Conservation (phyloP, 176 grass and related monocot species). For the Triticum dicoccoides region DNA sequence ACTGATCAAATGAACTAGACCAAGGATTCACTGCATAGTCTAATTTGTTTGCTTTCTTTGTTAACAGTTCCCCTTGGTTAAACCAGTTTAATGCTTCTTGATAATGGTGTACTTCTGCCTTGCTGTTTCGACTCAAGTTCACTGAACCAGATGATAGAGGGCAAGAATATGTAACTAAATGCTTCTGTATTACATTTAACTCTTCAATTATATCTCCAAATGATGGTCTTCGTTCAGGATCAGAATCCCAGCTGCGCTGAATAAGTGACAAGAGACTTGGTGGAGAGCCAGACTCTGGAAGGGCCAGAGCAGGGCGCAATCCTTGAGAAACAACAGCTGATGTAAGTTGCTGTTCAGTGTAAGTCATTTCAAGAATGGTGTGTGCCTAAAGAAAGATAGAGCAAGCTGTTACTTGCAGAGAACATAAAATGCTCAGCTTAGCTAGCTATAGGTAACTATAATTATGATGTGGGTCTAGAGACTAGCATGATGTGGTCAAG, state of each 20-base stretch:
- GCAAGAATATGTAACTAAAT: constrained; percentile 34
- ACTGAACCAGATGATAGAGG: constrained; percentile 15
- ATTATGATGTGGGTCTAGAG: not conserved
- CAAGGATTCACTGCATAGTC: constrained; percentile 29
- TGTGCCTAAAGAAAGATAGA: constrained; percentile 69
- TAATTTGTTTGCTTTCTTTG: constrained; percentile 37
- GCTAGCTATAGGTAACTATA: not conserved
- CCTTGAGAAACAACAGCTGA: constrained; percentile 80
- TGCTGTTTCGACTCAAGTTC: constrained; percentile 42
- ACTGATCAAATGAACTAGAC: constrained; percentile 43
- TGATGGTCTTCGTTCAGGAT: constrained; percentile 75
- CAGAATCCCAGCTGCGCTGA: constrained; percentile 66
- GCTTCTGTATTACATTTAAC: constrained; percentile 44
- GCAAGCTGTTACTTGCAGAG: constrained; percentile 5
- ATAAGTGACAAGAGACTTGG: constrained; percentile 74
- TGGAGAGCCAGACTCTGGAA: constrained; percentile 60
- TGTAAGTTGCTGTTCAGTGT: constrained; percentile 90
- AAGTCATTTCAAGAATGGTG: constrained; percentile 98
- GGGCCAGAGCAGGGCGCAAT: constrained; percentile 65
- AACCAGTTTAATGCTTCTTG: constrained; percentile 82
- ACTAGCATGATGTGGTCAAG: not conserved
- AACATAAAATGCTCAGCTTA: constrained; percentile 11
- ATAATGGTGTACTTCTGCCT: constrained; percentile 37
- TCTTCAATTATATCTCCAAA: constrained; percentile 68
- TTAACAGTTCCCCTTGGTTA: constrained; percentile 63